These are phyloP conservation scores for Tanacetum coccineum DNA, from an alignment of 129 eudicot genomes.

Conservation along the genomic window DNA sequence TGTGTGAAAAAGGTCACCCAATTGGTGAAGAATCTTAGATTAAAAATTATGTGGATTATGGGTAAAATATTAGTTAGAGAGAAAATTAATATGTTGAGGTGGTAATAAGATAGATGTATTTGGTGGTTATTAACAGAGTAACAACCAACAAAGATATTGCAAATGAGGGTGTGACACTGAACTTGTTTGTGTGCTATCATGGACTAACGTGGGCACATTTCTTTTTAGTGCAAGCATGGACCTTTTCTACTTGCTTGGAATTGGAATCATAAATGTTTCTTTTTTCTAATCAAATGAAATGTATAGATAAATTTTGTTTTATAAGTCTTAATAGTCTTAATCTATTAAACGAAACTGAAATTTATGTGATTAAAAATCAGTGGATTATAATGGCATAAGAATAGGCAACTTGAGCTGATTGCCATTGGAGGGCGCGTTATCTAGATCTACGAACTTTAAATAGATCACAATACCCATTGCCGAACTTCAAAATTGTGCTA, in stretches of 20 bases:
- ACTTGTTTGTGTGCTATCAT: conserved; percentile 18
- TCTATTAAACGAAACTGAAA: too few species aligned
- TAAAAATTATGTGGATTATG: conserved; percentile 1
- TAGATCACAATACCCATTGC: too few species aligned
- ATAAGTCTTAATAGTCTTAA: too few species aligned
- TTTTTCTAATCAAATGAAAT: background rate
- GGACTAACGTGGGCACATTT: conserved; percentile 37
- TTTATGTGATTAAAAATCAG: too few species aligned
- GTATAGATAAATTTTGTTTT: too few species aligned
- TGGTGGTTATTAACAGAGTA: conserved; percentile 11
- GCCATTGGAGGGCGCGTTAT: too few species aligned
- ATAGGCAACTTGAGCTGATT: too few species aligned
- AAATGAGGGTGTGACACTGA: conserved; percentile 14
- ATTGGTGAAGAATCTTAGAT: conserved; percentile 1
- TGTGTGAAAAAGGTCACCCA: conserved; percentile 31
- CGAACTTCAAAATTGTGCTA: too few species aligned
- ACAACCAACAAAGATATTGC: conserved; percentile 14
- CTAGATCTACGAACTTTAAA: too few species aligned
- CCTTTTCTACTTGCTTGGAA: conserved; percentile 19
- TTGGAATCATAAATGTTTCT: background rate
- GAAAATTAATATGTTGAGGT: conserved; percentile 20
- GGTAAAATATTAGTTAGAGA: conserved; percentile 1
- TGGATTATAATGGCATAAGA: too few species aligned
- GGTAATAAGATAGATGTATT: conserved; percentile 24
- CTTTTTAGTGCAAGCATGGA: conserved; percentile 28